A percentile compares a stretch with the other conserved stretches of the same genome.
phyloP scores from a whole-genome alignment of 208 protist genomes.

The Acanthamoeba triangularis region DNA sequence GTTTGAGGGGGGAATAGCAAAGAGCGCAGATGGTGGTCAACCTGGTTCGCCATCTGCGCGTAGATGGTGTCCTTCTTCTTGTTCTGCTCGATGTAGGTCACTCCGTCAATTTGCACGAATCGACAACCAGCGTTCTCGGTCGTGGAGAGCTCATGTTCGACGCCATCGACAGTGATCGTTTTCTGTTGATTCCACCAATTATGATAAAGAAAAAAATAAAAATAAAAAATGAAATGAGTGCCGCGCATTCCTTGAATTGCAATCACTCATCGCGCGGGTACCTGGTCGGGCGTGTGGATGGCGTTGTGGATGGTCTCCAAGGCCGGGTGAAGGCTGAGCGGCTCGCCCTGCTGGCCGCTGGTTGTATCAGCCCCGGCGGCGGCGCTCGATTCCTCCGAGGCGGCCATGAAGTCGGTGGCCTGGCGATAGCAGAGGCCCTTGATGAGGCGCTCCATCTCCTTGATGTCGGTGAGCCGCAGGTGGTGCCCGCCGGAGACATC shows the following conservation, averaged over 20 bases:
- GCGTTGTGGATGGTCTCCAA: conserved; percentile 69
- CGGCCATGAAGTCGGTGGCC: conserved; percentile 67
- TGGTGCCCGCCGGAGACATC: conserved; percentile 21
- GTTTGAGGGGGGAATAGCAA: no score
- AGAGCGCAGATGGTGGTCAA: no score
- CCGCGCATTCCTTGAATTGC: no score
- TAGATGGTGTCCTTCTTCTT: conserved; percentile 78
- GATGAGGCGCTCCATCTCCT: conserved; percentile 76
- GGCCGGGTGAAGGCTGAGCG: conserved; percentile 26
- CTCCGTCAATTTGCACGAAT: conserved; percentile 62
- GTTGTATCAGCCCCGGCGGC: background rate
- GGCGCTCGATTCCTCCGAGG: background rate
- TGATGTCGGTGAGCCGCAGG: conserved; percentile 59
- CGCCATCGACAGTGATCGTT: conserved; percentile 14
- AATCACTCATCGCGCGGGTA: no score
- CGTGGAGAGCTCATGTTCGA: conserved; percentile 52
- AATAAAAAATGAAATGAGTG: no score
- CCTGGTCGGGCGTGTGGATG: conserved; percentile 64
- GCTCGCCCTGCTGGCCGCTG: conserved; percentile 29
- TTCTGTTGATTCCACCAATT: background rate
- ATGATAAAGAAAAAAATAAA: no score
- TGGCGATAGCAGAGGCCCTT: conserved; percentile 75
- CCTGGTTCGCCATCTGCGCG: conserved; percentile 69
- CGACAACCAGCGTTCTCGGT: conserved; percentile 65
- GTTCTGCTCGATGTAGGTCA: conserved; percentile 79